phyloP scores from a whole-genome alignment of 2,329 filamentous ascomycete species.

The Ambrosiella cleistominuta region DNA sequence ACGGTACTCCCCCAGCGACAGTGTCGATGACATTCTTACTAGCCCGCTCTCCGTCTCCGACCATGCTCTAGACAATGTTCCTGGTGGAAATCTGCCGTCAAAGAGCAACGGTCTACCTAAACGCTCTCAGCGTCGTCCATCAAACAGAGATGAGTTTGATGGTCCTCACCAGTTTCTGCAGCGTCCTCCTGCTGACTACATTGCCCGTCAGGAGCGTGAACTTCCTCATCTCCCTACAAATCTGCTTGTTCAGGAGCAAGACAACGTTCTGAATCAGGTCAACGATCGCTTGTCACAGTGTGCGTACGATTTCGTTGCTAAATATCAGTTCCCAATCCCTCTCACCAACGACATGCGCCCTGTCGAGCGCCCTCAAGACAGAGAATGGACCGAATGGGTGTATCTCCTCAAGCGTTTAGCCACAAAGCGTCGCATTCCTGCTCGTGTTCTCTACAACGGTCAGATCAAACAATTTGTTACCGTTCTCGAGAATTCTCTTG shows the following conservation, averaged over 20 bases:
- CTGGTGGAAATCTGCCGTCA: constrained; percentile 21
- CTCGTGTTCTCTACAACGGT: constrained; percentile 68
- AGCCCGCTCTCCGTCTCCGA: constrained; percentile 46
- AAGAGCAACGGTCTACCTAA: constrained; percentile 20
- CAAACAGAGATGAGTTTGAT: constrained; percentile 78
- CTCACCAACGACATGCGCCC: constrained; percentile 67
- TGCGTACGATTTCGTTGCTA: constrained; percentile 78
- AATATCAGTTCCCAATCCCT: constrained; percentile 80
- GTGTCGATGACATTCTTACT: constrained; percentile 39
- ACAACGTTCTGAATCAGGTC: constrained; percentile 60
- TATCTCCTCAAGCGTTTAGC: constrained; percentile 71
- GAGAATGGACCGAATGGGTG: constrained; percentile 87
- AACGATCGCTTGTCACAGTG: constrained; percentile 74
- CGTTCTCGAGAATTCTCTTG: constrained; percentile 70
- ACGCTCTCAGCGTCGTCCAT: constrained; percentile 48
- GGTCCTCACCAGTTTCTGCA: constrained; percentile 70
- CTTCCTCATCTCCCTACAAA: constrained; percentile 69
- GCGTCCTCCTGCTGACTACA: constrained; percentile 49
- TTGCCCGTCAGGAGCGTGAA: constrained; percentile 62
- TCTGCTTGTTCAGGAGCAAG: constrained; percentile 68
- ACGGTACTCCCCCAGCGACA: constrained; percentile 39
- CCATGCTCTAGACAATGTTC: constrained; percentile 37
- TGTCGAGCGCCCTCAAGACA: constrained; percentile 54
- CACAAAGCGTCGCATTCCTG: constrained; percentile 71
- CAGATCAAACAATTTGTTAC: constrained; percentile 87